Evolutionary conservation across 2,329 filamentous ascomycete genomes (phyloP).

Genomic region (Aspergillus calidoustus): DNA sequence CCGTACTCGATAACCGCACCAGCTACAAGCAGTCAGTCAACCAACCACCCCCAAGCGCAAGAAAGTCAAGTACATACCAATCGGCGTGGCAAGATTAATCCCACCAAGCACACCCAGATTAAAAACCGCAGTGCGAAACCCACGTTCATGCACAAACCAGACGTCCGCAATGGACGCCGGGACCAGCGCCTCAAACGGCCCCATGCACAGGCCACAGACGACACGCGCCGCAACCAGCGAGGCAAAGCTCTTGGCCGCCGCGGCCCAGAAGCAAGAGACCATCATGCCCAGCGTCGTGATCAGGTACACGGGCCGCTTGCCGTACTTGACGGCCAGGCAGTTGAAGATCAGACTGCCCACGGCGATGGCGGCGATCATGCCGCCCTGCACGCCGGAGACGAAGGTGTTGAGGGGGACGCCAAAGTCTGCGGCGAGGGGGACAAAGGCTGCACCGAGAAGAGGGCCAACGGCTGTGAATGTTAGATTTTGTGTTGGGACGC

Average conservation of each 20-base stretch:
- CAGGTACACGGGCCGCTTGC: constrained; percentile 45
- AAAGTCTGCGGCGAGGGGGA: constrained; percentile 38
- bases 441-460: constrained; percentile 41
- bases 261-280: constrained; percentile 20
- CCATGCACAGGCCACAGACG: constrained; percentile 44
- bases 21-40: constrained; percentile 30
- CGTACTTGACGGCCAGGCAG: constrained; percentile 43
- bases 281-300: constrained; percentile 39
- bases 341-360: constrained; percentile 44
- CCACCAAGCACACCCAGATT: constrained; percentile 49
- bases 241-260: constrained; percentile 13
- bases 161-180: constrained; percentile 49
- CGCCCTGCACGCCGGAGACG: constrained; percentile 43
- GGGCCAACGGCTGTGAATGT: constrained; percentile 41
- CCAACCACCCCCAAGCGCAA: no score
- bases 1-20: constrained; percentile 45
- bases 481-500: not conserved
- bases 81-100: constrained; percentile 47
- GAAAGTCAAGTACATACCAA: constrained; percentile 33
- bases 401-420: constrained; percentile 37
- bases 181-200: constrained; percentile 46
- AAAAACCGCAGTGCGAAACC: constrained; percentile 47
- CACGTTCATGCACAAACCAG: constrained; percentile 52
- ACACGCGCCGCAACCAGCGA: constrained; percentile 33
- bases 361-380: constrained; percentile 41